These are phyloP conservation scores for Mortierella sp. DNA, from an alignment of 371 early-diverging fungal species.

Conservation along the genomic window DNA sequence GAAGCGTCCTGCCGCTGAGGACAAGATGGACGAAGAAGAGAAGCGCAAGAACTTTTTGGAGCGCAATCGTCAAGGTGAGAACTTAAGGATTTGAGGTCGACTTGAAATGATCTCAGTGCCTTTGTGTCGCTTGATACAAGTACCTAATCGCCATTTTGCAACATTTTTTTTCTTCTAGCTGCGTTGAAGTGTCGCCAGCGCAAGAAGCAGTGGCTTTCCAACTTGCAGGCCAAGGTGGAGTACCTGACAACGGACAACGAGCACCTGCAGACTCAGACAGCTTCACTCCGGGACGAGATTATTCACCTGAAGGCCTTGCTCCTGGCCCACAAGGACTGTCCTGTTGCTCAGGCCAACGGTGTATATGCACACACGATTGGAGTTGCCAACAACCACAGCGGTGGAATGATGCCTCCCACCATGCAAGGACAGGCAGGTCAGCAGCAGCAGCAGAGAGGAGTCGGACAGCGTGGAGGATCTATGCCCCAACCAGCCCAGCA, in stretches of 20 bases:
- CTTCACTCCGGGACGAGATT: constrained; percentile 78
- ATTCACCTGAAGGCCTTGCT: constrained; percentile 80
- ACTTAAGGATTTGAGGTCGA: neutral
- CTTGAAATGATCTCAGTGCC: neutral
- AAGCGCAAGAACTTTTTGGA: constrained; percentile 86
- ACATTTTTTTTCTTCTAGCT: constrained; percentile 58
- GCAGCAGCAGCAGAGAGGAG: constrained; percentile 18
- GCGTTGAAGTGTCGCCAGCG: constrained; percentile 92
- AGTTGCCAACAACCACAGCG: constrained; percentile 22
- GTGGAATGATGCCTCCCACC: constrained; percentile 19
- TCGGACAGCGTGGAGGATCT: constrained; percentile 18
- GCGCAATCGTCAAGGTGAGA: constrained; percentile 82
- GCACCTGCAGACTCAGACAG: constrained; percentile 74
- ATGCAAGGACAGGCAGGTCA: constrained; percentile 24
- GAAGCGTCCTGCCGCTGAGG: constrained; percentile 38
- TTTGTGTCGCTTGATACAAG: neutral
- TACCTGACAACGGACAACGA: constrained; percentile 80
- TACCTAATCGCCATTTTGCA: neutral
- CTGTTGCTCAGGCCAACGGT: constrained; percentile 77
- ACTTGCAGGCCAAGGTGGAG: constrained; percentile 84
- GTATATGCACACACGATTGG: constrained; percentile 57
- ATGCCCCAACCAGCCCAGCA: constrained; percentile 27
- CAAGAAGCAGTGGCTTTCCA: constrained; percentile 87
- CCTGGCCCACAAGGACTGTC: constrained; percentile 83
- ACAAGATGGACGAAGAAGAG: constrained; percentile 71